Base-by-base conservation (phyloP, 139 green algal species). In the Pseudopediastrum boryanum region DNA sequence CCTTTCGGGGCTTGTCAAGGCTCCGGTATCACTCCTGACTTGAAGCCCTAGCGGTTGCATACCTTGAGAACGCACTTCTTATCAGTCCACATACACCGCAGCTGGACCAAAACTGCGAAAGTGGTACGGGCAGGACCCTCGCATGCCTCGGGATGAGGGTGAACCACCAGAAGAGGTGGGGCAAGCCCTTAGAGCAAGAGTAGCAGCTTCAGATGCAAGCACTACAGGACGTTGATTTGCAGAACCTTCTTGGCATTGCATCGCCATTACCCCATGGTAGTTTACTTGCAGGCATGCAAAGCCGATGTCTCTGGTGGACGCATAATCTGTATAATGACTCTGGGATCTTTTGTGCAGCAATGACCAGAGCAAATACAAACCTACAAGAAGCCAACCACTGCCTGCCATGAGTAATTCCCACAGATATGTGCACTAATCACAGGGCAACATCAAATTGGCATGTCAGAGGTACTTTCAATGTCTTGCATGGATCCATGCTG, bases 81-180 rank as follows among this genome's bases (percentile, higher is more conserved):
- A n/a, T n/a, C n/a, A n/a, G n/a, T n/a, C n/a, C n/a, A n/a, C n/a
- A n/a, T n/a, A n/a, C n/a, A n/a, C n/a, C n/a, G n/a, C 72, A 86
- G 84, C 50, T 39, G 84, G 84, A 0, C 80, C 80, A 2, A 89
- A 89, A 61, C 70, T 89, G 68, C 80, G 84, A 16, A 89, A 86
- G 51, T 89, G 84, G 84, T 89, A 89, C 46, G 84, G 84, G 3
- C 75, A 84, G 59, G 73, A 67, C 2, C 76, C 82, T 25, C 46
- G 44, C 29, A 39, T 80, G 59, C 70, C 56, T 7, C 76, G 33
- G 13, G 83, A 81, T 38, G 80, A 70, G 19, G 65, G 68, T 23
- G 84, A 80, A 42, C 71, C 38, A 38, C 38, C 38, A 23, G 31
- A 29, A 43, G n/a, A n/a, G n/a, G n/a, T n/a, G n/a, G n/a, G n/a